Evolutionary conservation across 1,284 basidiomycete genomes (phyloP), one percentile per base, ranked within the genome.

Genomic region (Trichosporon sp.): DNA sequence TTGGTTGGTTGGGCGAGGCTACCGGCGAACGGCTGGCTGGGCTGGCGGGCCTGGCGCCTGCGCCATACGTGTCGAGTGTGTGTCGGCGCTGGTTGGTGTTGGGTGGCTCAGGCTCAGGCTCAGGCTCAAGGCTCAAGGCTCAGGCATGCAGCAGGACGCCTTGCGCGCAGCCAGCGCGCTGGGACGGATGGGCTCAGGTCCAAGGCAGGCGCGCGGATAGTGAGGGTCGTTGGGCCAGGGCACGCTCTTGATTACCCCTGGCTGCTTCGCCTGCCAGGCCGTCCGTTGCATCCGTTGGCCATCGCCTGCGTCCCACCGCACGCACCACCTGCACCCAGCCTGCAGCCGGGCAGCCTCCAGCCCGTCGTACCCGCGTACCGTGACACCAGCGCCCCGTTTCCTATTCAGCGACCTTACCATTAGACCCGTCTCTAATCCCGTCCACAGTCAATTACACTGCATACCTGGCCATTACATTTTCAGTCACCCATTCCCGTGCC

Each of bases 221-320:
- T 63, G 59, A 63, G 59, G 59, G 59, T 63, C 32, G 21, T n/a
- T 35, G 59, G 32, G 31, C 59, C 59, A 63, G 59, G 59, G 59
- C 51, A 37, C 59, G 26, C 31, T 32, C 11, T 14, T 12, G n/a
- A 32, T 37, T 35, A n/a, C 31, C 59, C 59, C 59, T 63, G 59
- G 59, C 59, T n/a, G 59, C 11, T 19, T 21, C 4, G 51, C 51
- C 51, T 54, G 51, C 19, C 51, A 6, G 51, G 19, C 26, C 26
- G 7, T 26, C 26, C 26, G 26, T 26, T 26, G 26, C 26, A 19
- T 54, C 51, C 51, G 51, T 54, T 54, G 51, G 51, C 51, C 21
- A 16, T 26, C 26, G 26, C 26, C 26, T 26, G 26, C 26, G 26
- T 26, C 26, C 26, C 26, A 26, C 26, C 26, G 26, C 26, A 26